Evolutionary conservation across 1,284 basidiomycete species (phyloP), one percentile per base, ranked within the genome.

Genomic region (Irpex lacteus): DNA sequence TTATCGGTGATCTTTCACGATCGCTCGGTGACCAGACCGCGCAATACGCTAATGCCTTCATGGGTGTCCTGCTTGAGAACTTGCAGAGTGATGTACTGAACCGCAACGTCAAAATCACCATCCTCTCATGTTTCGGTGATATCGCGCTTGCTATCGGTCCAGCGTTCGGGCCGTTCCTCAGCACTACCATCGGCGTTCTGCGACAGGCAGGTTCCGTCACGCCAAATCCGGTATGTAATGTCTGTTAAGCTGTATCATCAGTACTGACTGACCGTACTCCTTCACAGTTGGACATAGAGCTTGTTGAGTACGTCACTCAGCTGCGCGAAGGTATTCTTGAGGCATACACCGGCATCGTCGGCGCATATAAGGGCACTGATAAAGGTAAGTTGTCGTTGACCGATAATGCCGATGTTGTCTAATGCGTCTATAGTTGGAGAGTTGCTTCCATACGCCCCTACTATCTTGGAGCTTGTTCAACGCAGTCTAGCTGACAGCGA

Each of bases 271-370:
- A 65, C 18, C 60, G 49, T 55, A 60, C 60, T 56, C 26, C 9
- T 8, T 15, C 62, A 7, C 62, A 93, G 91, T 85, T 89, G 60
- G 95, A 96, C 74, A 94, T 89, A 69, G 95, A 97, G 68, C 85
- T 95, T 66, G 85, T 95, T 65, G 97, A 99, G 70, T 99, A 99
- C 75, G 94, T 98, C 65, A 87, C 88, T 66, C 87, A 88, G 61
- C 85, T 99, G 66, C 89, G 97, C 49, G 97, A 99, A 75, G 95
- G 95, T 54, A 98, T 99, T 69, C 82, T 98, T 50, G 98, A 99
- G 76, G 96, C 97, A 3, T 98, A 98, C 73, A 96, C 94, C 7
- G 96, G 98, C 57, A 92, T 98, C 68, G 89, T 98, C 65, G 91
- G 94, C 56, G 96, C 94, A 5, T 81, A 98, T 74, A 95, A 96